Percentiles rank a stretch among this genome's conserved stretches.
Evolutionary conservation across 164 flowering plant genomes (phyloP).

Genomic region (Chimonanthus praecox): DNA sequence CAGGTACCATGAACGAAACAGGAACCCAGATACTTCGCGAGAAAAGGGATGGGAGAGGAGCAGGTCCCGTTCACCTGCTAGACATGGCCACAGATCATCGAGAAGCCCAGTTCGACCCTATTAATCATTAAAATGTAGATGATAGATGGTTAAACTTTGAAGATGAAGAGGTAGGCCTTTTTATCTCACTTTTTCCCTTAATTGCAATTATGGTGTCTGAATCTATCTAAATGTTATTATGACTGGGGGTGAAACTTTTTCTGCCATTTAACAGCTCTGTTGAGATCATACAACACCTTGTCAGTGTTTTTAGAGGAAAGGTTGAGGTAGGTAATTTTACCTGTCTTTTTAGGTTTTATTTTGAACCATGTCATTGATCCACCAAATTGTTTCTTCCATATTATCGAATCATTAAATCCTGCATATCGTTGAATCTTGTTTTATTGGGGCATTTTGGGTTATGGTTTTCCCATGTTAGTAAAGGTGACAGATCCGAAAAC

Average conservation of each 20-base stretch:
- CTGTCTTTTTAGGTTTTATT: constrained; percentile 9
- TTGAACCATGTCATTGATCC: constrained; percentile 9
- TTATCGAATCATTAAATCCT: constrained; percentile 10
- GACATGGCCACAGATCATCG: constrained; percentile 58
- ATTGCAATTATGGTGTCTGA: constrained; percentile 28
- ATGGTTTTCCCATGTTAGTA: constrained; percentile 15
- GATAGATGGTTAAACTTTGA: constrained; percentile 33
- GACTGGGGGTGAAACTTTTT: constrained; percentile 27
- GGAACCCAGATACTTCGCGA: constrained; percentile 16
- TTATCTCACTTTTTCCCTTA: constrained; percentile 21
- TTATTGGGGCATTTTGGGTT: constrained; percentile 10
- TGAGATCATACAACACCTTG: constrained; percentile 51
- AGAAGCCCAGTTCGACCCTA: constrained; percentile 57
- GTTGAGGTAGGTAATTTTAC: constrained; percentile 19
- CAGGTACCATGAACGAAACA: constrained; percentile 46
- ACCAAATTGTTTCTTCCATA: constrained; percentile 12
- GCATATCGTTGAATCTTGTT: neutral
- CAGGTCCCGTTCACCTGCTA: constrained; percentile 75
- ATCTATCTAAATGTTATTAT: constrained; percentile 22
- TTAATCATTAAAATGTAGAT: constrained; percentile 32
- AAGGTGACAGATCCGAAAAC: constrained; percentile 20
- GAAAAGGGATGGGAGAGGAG: constrained; percentile 39
- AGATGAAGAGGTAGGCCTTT: constrained; percentile 55
- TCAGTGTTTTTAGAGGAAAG: constrained; percentile 44
- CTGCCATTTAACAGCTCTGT: constrained; percentile 61